These are phyloP conservation scores for Tuber indicum DNA, from an alignment of 495 filamentous ascomycete genomes.

Conservation along the genomic window DNA sequence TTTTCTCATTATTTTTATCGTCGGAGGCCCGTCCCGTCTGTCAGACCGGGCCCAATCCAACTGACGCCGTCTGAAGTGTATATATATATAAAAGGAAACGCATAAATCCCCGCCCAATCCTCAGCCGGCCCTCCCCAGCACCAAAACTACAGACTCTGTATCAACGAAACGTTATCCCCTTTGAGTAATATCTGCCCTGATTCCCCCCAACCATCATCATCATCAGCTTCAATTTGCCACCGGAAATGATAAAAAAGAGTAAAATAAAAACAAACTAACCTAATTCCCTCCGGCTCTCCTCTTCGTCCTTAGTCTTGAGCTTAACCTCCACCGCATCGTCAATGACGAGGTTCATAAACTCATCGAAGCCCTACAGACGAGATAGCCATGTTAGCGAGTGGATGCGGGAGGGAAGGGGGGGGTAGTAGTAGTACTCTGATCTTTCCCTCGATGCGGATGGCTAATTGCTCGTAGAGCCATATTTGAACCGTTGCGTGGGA, in stretches of 20 bases:
- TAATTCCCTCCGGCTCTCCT: conserved; percentile 68
- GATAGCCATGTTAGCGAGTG: conserved; percentile 9
- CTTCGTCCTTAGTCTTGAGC: conserved; percentile 70
- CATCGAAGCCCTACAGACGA: conserved; percentile 72
- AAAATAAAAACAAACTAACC: conserved; percentile 52
- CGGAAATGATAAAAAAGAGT: background rate
- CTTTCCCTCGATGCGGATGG: conserved; percentile 88
- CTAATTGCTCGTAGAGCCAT: conserved; percentile 94
- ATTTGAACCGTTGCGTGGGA: conserved; percentile 79
- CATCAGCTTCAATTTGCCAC: background rate
- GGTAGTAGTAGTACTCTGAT: conserved; percentile 58
- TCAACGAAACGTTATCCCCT: conserved; percentile 93
- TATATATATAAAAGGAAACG: background rate
- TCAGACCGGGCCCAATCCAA: background rate
- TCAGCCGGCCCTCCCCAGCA: background rate
- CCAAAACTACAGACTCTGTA: conserved; percentile 62
- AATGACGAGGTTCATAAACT: conserved; percentile 98
- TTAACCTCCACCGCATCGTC: conserved; percentile 93
- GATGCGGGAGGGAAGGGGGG: background rate
- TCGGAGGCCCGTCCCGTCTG: background rate
- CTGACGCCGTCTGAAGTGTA: background rate
- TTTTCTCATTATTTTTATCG: background rate
- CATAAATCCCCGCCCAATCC: conserved; percentile 1
- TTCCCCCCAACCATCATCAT: conserved; percentile 30
- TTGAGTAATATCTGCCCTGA: conserved; percentile 93